Percentiles rank a stretch among this genome's conserved stretches.
These are phyloP conservation scores for Murraya koenigii DNA, from an alignment of 345 rosid species.

Conservation along the genomic window DNA sequence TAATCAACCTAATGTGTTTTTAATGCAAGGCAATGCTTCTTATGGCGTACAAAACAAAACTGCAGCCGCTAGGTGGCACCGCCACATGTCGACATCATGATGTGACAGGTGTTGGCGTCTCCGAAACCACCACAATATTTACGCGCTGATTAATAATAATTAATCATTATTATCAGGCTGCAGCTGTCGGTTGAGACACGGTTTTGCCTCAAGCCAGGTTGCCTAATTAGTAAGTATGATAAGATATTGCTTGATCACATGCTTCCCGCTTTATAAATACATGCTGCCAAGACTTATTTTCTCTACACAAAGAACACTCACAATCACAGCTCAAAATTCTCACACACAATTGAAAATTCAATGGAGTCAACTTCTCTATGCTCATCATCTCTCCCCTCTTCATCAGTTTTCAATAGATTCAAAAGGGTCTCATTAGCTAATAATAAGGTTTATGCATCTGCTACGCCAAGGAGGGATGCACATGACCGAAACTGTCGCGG, in stretches of 20 bases:
- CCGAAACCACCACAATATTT: not conserved
- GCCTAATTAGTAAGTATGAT: not conserved
- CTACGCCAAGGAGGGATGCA: not conserved
- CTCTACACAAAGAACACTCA: not conserved
- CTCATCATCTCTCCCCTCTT: not conserved
- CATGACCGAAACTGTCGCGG: not conserved
- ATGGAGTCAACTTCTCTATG: not conserved
- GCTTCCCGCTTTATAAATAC: not conserved
- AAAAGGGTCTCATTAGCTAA: not conserved
- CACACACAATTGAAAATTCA: not conserved
- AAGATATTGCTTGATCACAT: not conserved
- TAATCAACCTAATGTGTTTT: no score
- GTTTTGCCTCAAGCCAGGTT: not conserved
- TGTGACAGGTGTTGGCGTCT: not conserved
- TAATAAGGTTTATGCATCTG: not conserved
- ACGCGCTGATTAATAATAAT: not conserved
- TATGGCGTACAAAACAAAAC: not conserved
- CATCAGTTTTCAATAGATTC: not conserved
- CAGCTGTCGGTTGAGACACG: conserved; percentile 1
- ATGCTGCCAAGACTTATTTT: not conserved
- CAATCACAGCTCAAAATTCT: not conserved
- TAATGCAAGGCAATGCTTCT: not conserved
- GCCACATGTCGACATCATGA: not conserved
- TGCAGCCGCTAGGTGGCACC: no score
- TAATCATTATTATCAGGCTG: not conserved